Percentiles rank a stretch among this genome's conserved stretches.
phyloP scores from a whole-genome alignment of 2,329 filamentous ascomycete genomes.

The Talaromyces sp. region DNA sequence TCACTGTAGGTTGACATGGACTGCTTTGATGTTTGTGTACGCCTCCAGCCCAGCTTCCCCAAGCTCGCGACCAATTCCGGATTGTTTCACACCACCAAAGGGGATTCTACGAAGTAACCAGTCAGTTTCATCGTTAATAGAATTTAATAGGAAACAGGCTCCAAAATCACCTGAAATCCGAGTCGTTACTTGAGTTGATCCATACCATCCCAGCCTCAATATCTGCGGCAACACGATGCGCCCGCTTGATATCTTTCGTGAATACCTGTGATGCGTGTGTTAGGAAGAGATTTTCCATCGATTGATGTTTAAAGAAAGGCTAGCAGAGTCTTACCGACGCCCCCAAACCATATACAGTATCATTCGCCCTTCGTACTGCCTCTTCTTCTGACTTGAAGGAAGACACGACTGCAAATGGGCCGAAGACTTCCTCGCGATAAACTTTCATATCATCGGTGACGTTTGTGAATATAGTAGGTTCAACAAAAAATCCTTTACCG shows the following conservation, averaged over 20 bases:
- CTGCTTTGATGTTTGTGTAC: conserved; percentile 10
- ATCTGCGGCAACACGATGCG: conserved; percentile 33
- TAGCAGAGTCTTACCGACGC: conserved; percentile 14
- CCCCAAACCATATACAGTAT: conserved; percentile 40
- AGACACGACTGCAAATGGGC: conserved; percentile 57
- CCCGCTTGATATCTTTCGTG: conserved; percentile 40
- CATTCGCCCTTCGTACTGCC: conserved; percentile 36
- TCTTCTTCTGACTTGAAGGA: conserved; percentile 48
- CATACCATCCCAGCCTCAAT: conserved; percentile 40
- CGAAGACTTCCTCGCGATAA: conserved; percentile 53
- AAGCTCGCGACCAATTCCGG: conserved; percentile 23
- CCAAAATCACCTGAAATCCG: conserved; percentile 7
- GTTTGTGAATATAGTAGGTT: conserved; percentile 51
- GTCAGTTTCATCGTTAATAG: no score
- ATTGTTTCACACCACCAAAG: conserved; percentile 23
- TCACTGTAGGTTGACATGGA: conserved; percentile 10
- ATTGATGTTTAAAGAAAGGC: no score
- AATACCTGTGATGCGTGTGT: conserved; percentile 21
- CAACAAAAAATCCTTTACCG: conserved; percentile 47
- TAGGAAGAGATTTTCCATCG: no score
- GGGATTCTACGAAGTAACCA: background rate
- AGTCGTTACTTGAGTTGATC: conserved; percentile 25
- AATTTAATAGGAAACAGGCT: no score
- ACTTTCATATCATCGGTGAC: conserved; percentile 48
- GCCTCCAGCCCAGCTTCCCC: conserved; percentile 15